Conservation (phyloP, 2,329 filamentous ascomycete species). For the Colletotrichum musicola region DNA sequence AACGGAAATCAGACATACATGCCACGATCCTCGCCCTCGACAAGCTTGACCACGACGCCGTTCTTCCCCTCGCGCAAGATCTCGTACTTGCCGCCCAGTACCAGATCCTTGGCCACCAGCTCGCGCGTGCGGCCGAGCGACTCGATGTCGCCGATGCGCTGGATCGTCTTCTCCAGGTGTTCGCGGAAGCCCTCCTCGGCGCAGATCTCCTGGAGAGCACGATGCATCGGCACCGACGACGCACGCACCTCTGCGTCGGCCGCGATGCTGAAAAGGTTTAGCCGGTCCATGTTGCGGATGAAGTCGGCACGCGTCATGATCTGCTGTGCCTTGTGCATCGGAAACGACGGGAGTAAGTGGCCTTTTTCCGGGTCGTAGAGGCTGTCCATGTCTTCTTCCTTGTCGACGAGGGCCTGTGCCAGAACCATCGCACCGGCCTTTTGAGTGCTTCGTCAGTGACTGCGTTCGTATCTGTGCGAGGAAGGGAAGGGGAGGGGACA, state of each 20-base stretch:
- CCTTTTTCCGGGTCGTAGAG: slow-evolving; percentile 36
- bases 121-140: slow-evolving; percentile 93
- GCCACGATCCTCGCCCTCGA: slow-evolving; percentile 53
- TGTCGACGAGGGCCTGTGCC: slow-evolving; percentile 89
- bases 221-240: slow-evolving; percentile 96
- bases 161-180: slow-evolving; percentile 64
- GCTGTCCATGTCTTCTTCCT: slow-evolving; percentile 69
- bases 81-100: slow-evolving; percentile 84
- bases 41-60: slow-evolving; percentile 58
- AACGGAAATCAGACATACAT: slow-evolving; percentile 10
- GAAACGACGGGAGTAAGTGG: slow-evolving; percentile 46
- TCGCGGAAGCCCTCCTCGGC: slow-evolving; percentile 67
- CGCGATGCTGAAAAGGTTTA: slow-evolving; percentile 96
- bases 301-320: slow-evolving; percentile 98
- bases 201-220: slow-evolving; percentile 89
- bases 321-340: slow-evolving; percentile 85
- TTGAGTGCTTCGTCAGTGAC: neutral
- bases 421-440: slow-evolving; percentile 93
- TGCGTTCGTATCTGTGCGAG: neutral
- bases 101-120: slow-evolving; percentile 93
- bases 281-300: slow-evolving; percentile 89
- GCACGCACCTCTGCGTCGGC: slow-evolving; percentile 88
- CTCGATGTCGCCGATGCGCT: slow-evolving; percentile 91
- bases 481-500: neutral
- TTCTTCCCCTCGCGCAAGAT: slow-evolving; percentile 59